Conservation (phyloP, 1,284 basidiomycete genomes). For the Rhodofomes roseus region DNA sequence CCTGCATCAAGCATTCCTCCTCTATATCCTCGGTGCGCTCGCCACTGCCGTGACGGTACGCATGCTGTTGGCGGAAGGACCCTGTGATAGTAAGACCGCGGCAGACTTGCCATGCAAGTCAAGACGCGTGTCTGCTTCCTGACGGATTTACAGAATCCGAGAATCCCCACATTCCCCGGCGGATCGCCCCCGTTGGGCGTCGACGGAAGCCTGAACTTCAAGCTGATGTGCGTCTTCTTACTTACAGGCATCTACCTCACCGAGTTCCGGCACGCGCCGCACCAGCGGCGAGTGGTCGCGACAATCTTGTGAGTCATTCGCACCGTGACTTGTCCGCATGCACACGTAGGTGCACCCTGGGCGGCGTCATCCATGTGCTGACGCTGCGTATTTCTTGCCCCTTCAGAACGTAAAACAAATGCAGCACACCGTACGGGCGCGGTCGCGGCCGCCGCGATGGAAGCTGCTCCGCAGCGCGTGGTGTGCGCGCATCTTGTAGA, state of each 20-base stretch:
- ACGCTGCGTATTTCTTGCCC: not conserved
- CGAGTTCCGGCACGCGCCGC: slow-evolving; percentile 71
- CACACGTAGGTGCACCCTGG: no score
- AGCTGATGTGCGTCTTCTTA: not conserved
- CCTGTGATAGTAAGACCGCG: no score
- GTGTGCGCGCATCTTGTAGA: not conserved
- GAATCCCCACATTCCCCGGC: not conserved
- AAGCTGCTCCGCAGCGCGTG: not conserved
- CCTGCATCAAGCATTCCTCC: not conserved
- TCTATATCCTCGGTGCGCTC: not conserved
- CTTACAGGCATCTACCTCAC: slow-evolving; percentile 73
- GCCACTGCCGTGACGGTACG: no score
- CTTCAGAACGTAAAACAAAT: not conserved
- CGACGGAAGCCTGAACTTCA: no score
- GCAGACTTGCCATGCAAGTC: not conserved
- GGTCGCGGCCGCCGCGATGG: not conserved
- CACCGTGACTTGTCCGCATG: not conserved
- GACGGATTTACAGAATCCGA: not conserved
- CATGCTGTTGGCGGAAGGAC: no score
- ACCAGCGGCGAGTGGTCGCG: slow-evolving; percentile 73
- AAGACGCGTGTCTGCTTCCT: not conserved
- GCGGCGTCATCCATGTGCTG: not conserved
- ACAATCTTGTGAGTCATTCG: slow-evolving; percentile 63
- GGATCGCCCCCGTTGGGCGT: not conserved
- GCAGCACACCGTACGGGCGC: not conserved